phyloP scores from a whole-genome alignment of 1,284 basidiomycete genomes.

The Ganoderma leucocontextum region DNA sequence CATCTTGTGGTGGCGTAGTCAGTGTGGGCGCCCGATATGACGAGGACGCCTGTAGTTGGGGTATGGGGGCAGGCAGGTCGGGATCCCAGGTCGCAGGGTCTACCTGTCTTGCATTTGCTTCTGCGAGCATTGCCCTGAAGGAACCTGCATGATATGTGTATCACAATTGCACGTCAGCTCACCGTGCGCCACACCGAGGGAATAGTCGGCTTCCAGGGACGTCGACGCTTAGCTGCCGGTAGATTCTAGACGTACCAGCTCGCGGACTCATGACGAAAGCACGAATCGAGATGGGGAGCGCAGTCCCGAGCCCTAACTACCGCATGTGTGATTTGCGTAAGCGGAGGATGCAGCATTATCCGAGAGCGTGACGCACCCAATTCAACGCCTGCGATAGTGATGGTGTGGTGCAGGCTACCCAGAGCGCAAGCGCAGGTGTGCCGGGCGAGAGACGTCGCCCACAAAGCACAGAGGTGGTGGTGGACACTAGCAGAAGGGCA shows the following conservation, averaged over 20 bases:
- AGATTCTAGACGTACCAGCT: neutral
- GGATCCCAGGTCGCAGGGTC: neutral
- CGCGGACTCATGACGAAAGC: neutral
- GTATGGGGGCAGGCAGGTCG: neutral
- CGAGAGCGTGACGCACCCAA: neutral
- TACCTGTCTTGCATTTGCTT: neutral
- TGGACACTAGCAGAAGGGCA: neutral
- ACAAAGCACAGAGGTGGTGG: neutral
- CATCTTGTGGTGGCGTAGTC: conserved; percentile 7
- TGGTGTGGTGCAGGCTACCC: no score
- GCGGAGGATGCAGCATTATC: neutral
- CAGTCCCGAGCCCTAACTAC: neutral
- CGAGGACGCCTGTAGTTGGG: neutral
- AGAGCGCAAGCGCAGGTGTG: neutral
- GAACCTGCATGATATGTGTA: neutral
- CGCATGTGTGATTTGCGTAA: neutral
- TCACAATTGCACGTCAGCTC: neutral
- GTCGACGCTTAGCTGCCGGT: neutral
- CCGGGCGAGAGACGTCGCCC: neutral
- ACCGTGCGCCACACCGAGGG: neutral
- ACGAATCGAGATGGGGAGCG: neutral
- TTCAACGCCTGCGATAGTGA: neutral
- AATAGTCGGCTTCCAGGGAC: neutral
- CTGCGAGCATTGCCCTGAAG: neutral
- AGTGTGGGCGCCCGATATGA: neutral